A percentile compares a stretch with the other conserved stretches of the same genome.
phyloP scores from a whole-genome alignment of 192 early-diverging fungal genomes.

The Linnemannia hyalina region DNA sequence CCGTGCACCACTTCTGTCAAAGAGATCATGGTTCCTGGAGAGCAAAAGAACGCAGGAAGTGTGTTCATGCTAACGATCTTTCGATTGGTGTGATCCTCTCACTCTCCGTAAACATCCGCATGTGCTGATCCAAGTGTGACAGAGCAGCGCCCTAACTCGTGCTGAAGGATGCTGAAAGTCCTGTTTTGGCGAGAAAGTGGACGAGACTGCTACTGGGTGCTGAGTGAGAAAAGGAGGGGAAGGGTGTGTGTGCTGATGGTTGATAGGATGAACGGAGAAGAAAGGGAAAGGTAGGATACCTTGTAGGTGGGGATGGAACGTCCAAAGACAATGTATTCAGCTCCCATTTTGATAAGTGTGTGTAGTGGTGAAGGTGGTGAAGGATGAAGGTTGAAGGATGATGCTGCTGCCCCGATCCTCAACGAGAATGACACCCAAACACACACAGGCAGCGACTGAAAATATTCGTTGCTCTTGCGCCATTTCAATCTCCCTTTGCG shows the following conservation, averaged over 20 bases:
- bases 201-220: neutral
- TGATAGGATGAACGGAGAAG: neutral
- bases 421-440: neutral
- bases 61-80: too few relatives aligned
- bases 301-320: conserved; percentile 49
- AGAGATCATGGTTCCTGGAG: too few relatives aligned
- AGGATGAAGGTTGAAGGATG: conserved; percentile 3
- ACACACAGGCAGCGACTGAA: neutral
- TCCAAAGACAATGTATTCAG: conserved; percentile 51
- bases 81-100: too few relatives aligned
- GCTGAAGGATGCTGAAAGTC: too few relatives aligned
- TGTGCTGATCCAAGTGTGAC: too few relatives aligned
- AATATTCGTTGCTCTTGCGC: neutral
- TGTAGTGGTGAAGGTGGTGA: neutral
- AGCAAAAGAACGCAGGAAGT: too few relatives aligned
- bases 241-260: neutral
- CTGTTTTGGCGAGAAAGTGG: neutral
- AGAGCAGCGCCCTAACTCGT: too few relatives aligned
- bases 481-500: neutral
- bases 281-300: neutral
- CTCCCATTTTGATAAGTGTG: conserved; percentile 33
- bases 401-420: neutral
- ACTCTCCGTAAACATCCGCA: too few relatives aligned
- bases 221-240: neutral
- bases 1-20: too few relatives aligned